Evolutionary conservation across 805 yeast species (phyloP).

Genomic region (Vanderwaltozyma yarrowii): DNA sequence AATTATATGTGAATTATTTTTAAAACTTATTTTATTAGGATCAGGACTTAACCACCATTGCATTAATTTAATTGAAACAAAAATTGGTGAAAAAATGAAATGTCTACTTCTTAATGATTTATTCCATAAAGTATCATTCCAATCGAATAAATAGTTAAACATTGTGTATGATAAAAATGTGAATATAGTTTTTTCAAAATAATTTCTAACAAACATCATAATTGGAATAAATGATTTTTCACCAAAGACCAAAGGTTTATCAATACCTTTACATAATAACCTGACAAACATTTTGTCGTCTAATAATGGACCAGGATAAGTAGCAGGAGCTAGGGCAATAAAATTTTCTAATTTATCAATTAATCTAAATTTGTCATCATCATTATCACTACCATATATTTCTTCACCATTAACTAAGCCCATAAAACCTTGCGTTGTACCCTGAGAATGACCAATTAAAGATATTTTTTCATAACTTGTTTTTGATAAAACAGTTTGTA

Average conservation of each 20-base stretch:
- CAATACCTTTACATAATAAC: constrained; percentile 43
- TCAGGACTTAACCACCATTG: constrained; percentile 74
- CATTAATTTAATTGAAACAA: constrained; percentile 74
- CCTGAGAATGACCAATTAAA: constrained; percentile 82
- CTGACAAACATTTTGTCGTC: constrained; percentile 49
- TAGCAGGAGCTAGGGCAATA: constrained; percentile 81
- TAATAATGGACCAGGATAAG: constrained; percentile 71
- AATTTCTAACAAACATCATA: constrained; percentile 48
- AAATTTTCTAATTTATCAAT: constrained; percentile 53
- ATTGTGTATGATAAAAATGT: constrained; percentile 61
- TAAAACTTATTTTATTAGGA: constrained; percentile 33
- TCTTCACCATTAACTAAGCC: constrained; percentile 42
- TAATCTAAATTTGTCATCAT: constrained; percentile 16
- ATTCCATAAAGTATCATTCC: constrained; percentile 80
- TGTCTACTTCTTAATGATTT: constrained; percentile 54
- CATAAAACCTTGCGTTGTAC: constrained; percentile 76
- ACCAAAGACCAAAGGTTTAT: constrained; percentile 52
- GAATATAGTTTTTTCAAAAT: constrained; percentile 43
- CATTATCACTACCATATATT: constrained; percentile 9
- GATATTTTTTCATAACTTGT: constrained; percentile 38
- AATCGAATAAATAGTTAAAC: constrained; percentile 78
- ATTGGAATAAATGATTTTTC: constrained; percentile 64
- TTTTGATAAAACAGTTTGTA: constrained; percentile 44
- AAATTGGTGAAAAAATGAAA: constrained; percentile 79
- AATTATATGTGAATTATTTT: constrained; percentile 28